Evolutionary conservation across 139 green algal genomes (phyloP).

Genomic region (Tetraselmis striata): DNA sequence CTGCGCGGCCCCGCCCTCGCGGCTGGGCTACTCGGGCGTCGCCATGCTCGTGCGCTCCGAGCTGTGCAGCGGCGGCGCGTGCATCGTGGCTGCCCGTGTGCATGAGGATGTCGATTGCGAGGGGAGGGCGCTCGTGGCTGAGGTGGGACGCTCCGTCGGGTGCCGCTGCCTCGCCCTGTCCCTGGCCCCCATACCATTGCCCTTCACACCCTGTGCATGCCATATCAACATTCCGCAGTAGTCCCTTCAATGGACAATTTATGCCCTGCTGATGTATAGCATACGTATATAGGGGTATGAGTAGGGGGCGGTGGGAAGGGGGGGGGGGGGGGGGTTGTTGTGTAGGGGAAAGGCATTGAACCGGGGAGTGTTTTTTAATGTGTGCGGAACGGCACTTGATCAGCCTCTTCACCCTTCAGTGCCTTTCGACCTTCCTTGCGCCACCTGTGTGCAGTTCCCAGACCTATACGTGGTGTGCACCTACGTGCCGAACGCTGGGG

Average conservation of each 20-base stretch:
- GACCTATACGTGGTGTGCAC: slow-evolving; percentile 23
- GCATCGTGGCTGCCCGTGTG: not conserved
- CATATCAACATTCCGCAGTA: too few species aligned
- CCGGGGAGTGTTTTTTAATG: too few species aligned
- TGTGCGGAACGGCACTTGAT: too few species aligned
- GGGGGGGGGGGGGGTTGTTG: too few species aligned
- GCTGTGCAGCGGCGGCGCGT: not conserved
- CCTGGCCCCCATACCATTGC: not conserved
- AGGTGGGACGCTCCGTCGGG: not conserved
- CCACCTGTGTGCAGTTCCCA: slow-evolving; percentile 9
- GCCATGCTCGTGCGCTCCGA: slow-evolving; percentile 24
- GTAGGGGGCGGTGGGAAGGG: too few species aligned
- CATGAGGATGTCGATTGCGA: not conserved
- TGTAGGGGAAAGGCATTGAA: too few species aligned
- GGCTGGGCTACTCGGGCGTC: slow-evolving; percentile 30
- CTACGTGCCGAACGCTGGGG: slow-evolving; percentile 34
- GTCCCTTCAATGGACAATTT: too few species aligned
- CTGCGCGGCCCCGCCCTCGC: slow-evolving; percentile 19
- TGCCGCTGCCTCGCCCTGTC: not conserved
- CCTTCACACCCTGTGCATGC: too few species aligned
- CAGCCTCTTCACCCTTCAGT: too few species aligned
- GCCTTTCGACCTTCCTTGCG: too few species aligned
- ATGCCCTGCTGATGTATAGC: too few species aligned
- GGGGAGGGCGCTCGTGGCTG: not conserved
- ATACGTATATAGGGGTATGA: too few species aligned